These are phyloP conservation scores for Prunus davidiana DNA, from an alignment of 306 rosid genomes.

Conservation along the genomic window DNA sequence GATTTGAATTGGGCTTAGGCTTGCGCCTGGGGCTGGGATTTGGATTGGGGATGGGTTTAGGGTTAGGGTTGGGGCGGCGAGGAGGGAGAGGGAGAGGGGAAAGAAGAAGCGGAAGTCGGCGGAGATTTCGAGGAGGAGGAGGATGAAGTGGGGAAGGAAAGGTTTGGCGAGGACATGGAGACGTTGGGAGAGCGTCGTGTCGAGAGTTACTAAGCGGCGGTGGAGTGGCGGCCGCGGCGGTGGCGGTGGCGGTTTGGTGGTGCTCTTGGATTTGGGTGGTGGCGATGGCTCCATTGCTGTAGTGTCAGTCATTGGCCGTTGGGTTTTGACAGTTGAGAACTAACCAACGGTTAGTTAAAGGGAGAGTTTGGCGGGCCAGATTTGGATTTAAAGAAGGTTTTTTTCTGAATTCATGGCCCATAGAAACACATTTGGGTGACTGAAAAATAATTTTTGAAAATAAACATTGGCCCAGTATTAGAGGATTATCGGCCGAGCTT, in stretches of 20 bases:
- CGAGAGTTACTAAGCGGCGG: slow-evolving; percentile 33
- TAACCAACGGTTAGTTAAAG: not conserved
- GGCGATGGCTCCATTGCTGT: slow-evolving; percentile 3
- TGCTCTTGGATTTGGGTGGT: slow-evolving; percentile 2
- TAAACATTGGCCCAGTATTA: too few species aligned
- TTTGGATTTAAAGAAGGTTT: not conserved
- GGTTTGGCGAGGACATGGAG: slow-evolving; percentile 43
- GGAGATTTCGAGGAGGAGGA: slow-evolving; percentile 30
- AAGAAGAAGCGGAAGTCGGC: slow-evolving; percentile 14
- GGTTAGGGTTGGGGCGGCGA: not conserved
- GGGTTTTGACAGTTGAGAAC: not conserved
- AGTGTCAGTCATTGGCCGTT: not conserved
- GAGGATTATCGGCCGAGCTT: too few species aligned
- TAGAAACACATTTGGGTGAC: too few species aligned
- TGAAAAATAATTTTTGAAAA: not conserved
- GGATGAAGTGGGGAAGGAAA: slow-evolving; percentile 34
- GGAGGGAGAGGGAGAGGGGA: slow-evolving; percentile 35
- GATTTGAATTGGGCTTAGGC: slow-evolving; percentile 24
- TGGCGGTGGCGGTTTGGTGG: not conserved
- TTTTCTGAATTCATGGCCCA: not conserved
- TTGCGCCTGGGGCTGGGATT: slow-evolving; percentile 3
- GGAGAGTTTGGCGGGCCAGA: not conserved
- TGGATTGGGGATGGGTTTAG: not conserved
- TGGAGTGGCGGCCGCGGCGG: slow-evolving; percentile 10
- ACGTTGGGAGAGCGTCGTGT: slow-evolving; percentile 34